Base-by-base conservation (phyloP, 164 flowering plant genomes). In the Aristolochia contorta region DNA sequence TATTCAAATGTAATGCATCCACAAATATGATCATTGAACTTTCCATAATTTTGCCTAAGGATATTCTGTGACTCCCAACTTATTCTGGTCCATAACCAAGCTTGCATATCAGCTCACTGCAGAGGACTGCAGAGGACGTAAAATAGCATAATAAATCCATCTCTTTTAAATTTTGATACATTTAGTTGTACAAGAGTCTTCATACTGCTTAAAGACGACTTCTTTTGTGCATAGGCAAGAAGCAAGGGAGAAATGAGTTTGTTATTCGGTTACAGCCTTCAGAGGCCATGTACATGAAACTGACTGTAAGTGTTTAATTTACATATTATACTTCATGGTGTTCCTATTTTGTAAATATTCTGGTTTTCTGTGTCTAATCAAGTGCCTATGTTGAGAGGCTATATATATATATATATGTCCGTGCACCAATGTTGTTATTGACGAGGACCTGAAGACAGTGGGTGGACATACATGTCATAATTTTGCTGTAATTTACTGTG, bases 211-310 rank as follows among this genome's bases (percentile, higher is more conserved):
- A 37, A 37, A 37, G 43, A 37, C 10, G 12, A 8, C 43, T 37
- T 37, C 43, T 37, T 37, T 37, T 37, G 43, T 56, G 47, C 32
- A 41, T 64, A 90, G 96, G 96, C 71, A 59, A 90, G 67, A 93
- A 78, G 66, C 98, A 90, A 68, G 98, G 96, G 43, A 83, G 97
- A 71, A 93, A 93, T 75, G 97, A 93, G 72, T 84, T 93, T 75
- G 97, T 90, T 8, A 93, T 87, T 58, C 88, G 92, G 62, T 79
- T 90, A 64, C 98, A 93, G 65, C 97, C 97, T 58, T 76, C 76
- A 45, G 97, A 90, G 68, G 98, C 98, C 70, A 92, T 92, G 71
- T 92, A 92, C 79, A 92, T 92, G 98, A 92, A 92, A 72, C 85
- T 92, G 57, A 92, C 94, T 66, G 97, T 89, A 76, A 37, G 69